These are phyloP conservation scores for Acanthamoeba triangularis DNA, from an alignment of 208 protist genomes.

Conservation along the genomic window DNA sequence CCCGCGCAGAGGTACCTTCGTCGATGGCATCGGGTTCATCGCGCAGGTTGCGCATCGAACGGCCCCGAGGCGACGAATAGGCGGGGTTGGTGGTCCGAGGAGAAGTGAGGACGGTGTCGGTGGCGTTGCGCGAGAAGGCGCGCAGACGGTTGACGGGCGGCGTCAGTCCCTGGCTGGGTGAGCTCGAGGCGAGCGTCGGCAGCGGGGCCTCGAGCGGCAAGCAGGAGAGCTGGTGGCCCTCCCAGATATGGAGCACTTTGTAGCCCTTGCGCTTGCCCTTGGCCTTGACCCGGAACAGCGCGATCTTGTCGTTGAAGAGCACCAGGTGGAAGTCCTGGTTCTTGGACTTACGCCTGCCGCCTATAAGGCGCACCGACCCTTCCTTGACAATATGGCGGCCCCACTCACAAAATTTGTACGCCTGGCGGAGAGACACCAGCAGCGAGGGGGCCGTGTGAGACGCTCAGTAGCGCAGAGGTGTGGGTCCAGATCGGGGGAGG, in stretches of 20 bases:
- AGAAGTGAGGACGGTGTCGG: not conserved
- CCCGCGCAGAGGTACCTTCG: not conserved
- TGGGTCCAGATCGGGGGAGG: no score
- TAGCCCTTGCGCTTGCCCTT: slow-evolving; percentile 41
- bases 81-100: not conserved
- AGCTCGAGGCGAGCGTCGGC: not conserved
- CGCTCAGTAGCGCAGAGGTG: not conserved
- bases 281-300: slow-evolving; percentile 32
- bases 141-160: not conserved
- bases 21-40: not conserved
- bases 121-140: not conserved
- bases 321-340: slow-evolving; percentile 14
- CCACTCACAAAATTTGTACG: slow-evolving; percentile 36
- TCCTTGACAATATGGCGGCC: slow-evolving; percentile 51
- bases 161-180: not conserved
- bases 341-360: slow-evolving; percentile 6
- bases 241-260: not conserved
- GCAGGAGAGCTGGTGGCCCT: no score
- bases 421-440: not conserved
- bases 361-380: not conserved
- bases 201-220: not conserved
- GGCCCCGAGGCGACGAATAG: not conserved
- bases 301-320: slow-evolving; percentile 32
- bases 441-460: not conserved
- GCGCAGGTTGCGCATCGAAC: not conserved